phyloP scores from a whole-genome alignment of 2,329 filamentous ascomycete species.

The Magnaporthiopsis rhizophila region DNA sequence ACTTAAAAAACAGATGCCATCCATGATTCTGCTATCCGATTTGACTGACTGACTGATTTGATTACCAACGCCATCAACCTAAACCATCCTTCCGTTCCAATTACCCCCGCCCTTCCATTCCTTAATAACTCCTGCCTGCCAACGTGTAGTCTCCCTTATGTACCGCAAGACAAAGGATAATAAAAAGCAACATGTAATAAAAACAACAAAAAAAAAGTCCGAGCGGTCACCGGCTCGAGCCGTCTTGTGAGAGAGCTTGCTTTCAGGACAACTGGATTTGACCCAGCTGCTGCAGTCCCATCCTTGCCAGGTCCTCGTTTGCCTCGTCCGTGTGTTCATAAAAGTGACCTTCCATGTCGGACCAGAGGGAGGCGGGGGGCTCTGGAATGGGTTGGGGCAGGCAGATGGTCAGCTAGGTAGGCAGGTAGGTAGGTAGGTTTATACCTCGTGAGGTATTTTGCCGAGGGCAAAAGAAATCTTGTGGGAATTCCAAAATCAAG shows the following conservation, averaged over 20 bases:
- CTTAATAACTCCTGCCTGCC: background rate
- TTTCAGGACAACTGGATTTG: background rate
- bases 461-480: too few species aligned
- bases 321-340: conserved; percentile 8
- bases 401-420: background rate
- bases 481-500: too few species aligned
- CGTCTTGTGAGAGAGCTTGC: background rate
- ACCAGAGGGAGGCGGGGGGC: conserved; percentile 6
- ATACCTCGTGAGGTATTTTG: background rate
- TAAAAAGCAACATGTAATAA: background rate
- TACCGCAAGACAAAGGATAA: background rate
- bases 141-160: too few species aligned
- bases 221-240: background rate
- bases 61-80: background rate
- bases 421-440: too few species aligned
- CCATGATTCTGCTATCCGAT: background rate
- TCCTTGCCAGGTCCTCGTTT: conserved; percentile 22
- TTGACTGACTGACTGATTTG: background rate
- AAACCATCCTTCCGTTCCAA: too few species aligned
- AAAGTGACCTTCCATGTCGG: conserved; percentile 8
- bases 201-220: background rate
- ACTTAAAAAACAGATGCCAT: background rate
- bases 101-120: too few species aligned
- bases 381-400: background rate
- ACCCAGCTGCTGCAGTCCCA: background rate